These are phyloP conservation scores for Paraleonurus japonicus DNA, from an alignment of 257 asterid genomes.

Conservation along the genomic window DNA sequence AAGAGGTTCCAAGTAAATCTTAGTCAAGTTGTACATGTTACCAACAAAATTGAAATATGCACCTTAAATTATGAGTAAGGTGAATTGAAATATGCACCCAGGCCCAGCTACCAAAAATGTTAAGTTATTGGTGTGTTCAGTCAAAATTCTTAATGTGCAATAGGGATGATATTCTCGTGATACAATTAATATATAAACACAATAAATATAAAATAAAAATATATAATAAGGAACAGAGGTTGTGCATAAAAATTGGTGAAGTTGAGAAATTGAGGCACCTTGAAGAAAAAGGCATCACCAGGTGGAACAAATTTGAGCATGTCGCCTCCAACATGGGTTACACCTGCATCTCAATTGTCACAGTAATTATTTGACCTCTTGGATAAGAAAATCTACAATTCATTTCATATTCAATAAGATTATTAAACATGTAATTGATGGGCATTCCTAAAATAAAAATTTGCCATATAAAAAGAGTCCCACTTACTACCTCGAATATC, in stretches of 20 bases:
- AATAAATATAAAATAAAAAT: background rate
- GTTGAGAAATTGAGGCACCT: constrained; percentile 20
- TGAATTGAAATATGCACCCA: background rate
- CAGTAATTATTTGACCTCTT: background rate
- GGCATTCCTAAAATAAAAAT: too few species aligned
- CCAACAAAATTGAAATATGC: background rate
- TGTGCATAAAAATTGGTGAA: background rate
- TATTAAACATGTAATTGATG: too few species aligned
- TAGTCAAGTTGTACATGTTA: background rate
- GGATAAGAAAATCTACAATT: background rate
- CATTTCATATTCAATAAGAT: background rate
- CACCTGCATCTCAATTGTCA: constrained; percentile 4
- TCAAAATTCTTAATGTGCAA: background rate
- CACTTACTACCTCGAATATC: too few species aligned
- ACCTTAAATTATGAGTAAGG: background rate
- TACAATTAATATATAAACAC: background rate
- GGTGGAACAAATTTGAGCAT: constrained; percentile 30
- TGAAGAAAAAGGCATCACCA: constrained; percentile 30
- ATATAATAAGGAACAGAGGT: background rate
- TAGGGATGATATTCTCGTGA: background rate
- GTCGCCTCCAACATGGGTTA: constrained; percentile 33
- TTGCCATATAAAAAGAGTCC: too few species aligned
- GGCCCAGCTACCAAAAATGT: background rate
- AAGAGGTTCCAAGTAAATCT: background rate
- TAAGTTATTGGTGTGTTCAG: background rate